Evolutionary conservation across 2,329 filamentous ascomycete species (phyloP).

Genomic region (Aspergillus sergii): DNA sequence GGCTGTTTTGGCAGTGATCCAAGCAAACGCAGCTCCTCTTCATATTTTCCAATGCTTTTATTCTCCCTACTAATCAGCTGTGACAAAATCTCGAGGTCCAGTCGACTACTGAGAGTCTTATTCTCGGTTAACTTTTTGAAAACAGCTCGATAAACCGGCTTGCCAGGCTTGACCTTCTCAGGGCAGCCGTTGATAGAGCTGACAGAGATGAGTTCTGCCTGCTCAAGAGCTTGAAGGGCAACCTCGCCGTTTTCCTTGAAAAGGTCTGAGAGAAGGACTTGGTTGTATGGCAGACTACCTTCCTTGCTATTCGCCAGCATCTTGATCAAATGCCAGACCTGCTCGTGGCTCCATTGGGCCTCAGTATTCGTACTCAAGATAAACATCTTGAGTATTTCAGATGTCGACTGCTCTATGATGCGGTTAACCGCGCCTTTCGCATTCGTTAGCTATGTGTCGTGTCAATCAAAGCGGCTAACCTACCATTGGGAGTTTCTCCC

Average conservation of each 20-base stretch:
- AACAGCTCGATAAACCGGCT: constrained; percentile 82
- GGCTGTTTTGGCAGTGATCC: constrained; percentile 72
- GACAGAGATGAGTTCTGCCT: constrained; percentile 83
- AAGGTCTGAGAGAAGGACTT: constrained; percentile 74
- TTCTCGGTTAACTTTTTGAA: constrained; percentile 75
- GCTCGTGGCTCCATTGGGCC: constrained; percentile 74
- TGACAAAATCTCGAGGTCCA: constrained; percentile 70
- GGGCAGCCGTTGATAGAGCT: constrained; percentile 74
- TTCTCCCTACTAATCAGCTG: constrained; percentile 73
- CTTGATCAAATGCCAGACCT: constrained; percentile 89
- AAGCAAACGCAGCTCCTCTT: constrained; percentile 74
- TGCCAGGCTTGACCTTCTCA: constrained; percentile 74
- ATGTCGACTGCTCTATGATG: constrained; percentile 85
- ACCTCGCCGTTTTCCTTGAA: constrained; percentile 75
- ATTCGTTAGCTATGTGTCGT: constrained; percentile 20
- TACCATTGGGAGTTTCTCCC: constrained; percentile 74
- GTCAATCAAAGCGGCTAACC: neutral
- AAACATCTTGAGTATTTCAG: constrained; percentile 92
- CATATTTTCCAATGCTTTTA: constrained; percentile 74
- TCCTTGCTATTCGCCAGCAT: constrained; percentile 68
- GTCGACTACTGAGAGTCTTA: constrained; percentile 69
- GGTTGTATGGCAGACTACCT: constrained; percentile 73
- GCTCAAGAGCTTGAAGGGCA: constrained; percentile 77
- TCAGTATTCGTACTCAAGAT: constrained; percentile 64
- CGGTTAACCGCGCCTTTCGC: constrained; percentile 71